phyloP scores from a whole-genome alignment of 2,329 filamentous ascomycete species.

The Dendryphion nanum region DNA sequence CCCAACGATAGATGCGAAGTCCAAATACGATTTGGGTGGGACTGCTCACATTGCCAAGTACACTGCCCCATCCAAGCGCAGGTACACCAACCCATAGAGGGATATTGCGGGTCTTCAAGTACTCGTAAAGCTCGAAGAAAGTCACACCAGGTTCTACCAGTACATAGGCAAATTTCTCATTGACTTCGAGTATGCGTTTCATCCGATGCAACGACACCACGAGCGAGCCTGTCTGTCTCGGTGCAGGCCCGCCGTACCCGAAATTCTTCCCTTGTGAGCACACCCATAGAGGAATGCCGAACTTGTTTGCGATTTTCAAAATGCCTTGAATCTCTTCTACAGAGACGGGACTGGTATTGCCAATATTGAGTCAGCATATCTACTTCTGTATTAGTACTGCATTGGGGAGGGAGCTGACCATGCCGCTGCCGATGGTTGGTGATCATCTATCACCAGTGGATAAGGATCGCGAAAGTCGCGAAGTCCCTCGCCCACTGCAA shows the following conservation, averaged over 20 bases:
- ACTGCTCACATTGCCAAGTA: conserved; percentile 1
- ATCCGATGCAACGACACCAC: not conserved
- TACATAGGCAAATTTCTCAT: not conserved
- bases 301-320: not conserved
- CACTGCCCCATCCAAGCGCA: not conserved
- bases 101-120: not conserved
- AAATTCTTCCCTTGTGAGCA: not conserved
- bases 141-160: not conserved
- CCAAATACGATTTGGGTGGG: not conserved
- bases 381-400: not conserved
- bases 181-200: not conserved
- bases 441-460: not conserved
- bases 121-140: conserved; percentile 1
- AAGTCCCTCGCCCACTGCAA: not conserved
- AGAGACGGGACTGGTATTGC: not conserved
- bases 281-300: not conserved
- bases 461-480: not conserved
- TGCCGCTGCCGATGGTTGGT: not conserved
- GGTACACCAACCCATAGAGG: not conserved
- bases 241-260: not conserved
- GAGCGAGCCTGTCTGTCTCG: not conserved
- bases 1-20: too few relatives aligned
- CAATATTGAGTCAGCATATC: not conserved
- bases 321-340: not conserved
- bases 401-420: not conserved